Evolutionary conservation across 2,329 filamentous ascomycete genomes (phyloP), one percentile per base, ranked within the genome.

Genomic region (Aureobasidium namibiae): DNA sequence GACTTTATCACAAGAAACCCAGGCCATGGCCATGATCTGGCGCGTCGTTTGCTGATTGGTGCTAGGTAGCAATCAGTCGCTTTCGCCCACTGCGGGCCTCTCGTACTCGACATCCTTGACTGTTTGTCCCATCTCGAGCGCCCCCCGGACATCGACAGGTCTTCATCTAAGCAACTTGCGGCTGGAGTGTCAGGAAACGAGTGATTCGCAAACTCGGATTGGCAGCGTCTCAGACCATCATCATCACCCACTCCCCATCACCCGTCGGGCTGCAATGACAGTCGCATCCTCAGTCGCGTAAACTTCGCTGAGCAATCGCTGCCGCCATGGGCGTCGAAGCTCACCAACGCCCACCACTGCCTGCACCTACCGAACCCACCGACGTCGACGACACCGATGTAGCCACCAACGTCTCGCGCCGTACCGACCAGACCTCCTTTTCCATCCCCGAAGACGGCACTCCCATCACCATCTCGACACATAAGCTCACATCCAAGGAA

Each of bases 381-480:
- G 72, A 75, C 67, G 72, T 59, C 57, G 39, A 73, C 69, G 58
- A 56, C 24, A 78, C 78, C 65, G 80, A 82, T 65, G 70, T 88
- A 62, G 83, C 81, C 60, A 84, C 84, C 66, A 86, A 89, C 73
- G 70, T 88, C 65, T 90, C 88, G 63, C 81, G 82, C 63, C 80
- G 83, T 62, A 86, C 82, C 83, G 72, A 88, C 72, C 75, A 82
- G 67, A 90, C 88, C 3, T 85, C 86, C 57, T 92, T 89, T 74
- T 90, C 87, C 38, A 82, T 94, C 54, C 89, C 89, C 60, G 88
- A 91, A 69, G 89, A 94, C 83, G 90, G 89, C 70, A 92, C 89
- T 56, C 91, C 92, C 42, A 86, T 99, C 68, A 97, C 90, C 62
- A 95, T 99, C 72, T 86, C 87, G 70, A 96, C 92, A 45, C 83